Base-by-base conservation (phyloP, 805 yeast genomes). In the Yamadazyma sp. region DNA sequence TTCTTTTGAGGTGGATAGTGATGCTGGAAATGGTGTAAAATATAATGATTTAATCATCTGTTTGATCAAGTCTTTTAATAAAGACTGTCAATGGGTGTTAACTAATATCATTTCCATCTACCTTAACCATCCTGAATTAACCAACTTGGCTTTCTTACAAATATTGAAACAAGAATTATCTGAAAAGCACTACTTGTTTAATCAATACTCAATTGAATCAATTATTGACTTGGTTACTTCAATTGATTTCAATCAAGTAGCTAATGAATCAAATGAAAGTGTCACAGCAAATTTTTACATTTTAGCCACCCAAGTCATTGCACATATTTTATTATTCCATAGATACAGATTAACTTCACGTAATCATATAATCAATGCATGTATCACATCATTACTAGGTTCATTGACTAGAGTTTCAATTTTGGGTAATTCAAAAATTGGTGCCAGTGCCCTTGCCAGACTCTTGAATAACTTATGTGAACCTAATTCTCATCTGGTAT, bases 381-480 rank as follows among this genome's bases (percentile, higher is more conserved):
- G 73, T 1, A 62, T 82, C 28, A 64, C 71, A 10, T 59, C 75
- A 3, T 57, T 81, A 31, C n/a, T n/a, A n/a, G n/a, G n/a, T n/a
- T n/a, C n/a, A n/a, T 57, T 91, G 52, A 71, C 63, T 31, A 55
- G 70, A 1, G 47, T 84, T 4, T 43, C 61, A 7, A 47, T 60
- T 63, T 12, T 29, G 11, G 31, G 35, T 4, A 20, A 45, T 7
- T 21, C 33, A 6, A 43, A 22, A 20, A 7, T 5, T 8, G 15
- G 18, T 19, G 7, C 25, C 4, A 48, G 59, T 9, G 55, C 80
- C 3, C 72, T 64, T 34, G 55, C 82, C 5, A 71, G 96, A 46
- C 59, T 85, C 13, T 53, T 87, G 30, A 62, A 70, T 15, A 82
- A 82, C 47, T 60, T 83, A 22, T 86, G 95, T 62, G 94, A 86